Base-by-base conservation (phyloP, 768 basidiomycete genomes). In the Calocybe cyanea region DNA sequence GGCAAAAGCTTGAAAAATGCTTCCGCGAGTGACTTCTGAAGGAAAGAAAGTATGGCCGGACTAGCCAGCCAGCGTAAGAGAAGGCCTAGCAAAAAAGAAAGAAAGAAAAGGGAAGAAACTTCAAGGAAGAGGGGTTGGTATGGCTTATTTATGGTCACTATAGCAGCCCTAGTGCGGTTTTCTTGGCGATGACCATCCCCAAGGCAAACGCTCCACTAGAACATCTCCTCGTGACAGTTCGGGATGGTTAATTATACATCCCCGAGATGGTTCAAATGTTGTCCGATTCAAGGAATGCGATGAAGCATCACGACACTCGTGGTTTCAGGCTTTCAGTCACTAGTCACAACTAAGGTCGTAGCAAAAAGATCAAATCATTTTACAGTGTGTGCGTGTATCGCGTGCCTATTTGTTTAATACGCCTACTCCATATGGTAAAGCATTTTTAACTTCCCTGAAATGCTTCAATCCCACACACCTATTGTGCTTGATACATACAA, bases 401-500 rank as follows among this genome's bases (percentile, higher is more conserved):
- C n/a, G n/a, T n/a, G n/a, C n/a, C n/a, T n/a, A n/a, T n/a, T n/a
- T n/a, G n/a, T n/a, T n/a, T n/a, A n/a, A n/a, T n/a, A n/a, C n/a
- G n/a, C n/a, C n/a, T n/a, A 52, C 33, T 31, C 55, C 56, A 45
- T 63, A 66, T 4, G 64, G 62, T 6, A 51, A 24, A 19, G 52
- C 43, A 48, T 63, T 66, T n/a, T 48, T 54, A 2, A 62, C 51
- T 17, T 53, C 50, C n/a, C 53, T 24, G 30, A 59, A 59, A 33
- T 55, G 59, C 41, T 57, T 51, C 41, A 63, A 39, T 17, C 48
- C 56, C 2, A 51, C 49, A 52, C 64, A 66, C 23, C 49, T 40
- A 6, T 43, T 34, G 2, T 47, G 36, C 25, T 55, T 53, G 30
- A 81, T 59, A 45, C 81, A 81, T 10, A 62, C 55, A 1, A 69